A percentile compares a stretch with the other conserved stretches of the same genome.
phyloP scores from a whole-genome alignment of 805 yeast genomes.

The Pichia nakasei region DNA sequence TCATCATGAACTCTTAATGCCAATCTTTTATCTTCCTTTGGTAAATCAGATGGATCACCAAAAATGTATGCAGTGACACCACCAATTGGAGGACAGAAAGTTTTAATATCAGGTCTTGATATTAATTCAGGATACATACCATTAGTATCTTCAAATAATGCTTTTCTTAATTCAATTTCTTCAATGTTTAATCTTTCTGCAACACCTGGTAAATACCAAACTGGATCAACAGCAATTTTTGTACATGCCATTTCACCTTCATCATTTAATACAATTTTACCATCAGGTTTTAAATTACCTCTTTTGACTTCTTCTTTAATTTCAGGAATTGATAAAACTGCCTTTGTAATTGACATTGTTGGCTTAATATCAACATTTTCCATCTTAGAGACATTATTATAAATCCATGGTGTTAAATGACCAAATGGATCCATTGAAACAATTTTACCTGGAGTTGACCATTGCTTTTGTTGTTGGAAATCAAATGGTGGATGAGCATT shows the following conservation, averaged over 20 bases:
- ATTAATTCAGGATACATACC: slow-evolving; percentile 64
- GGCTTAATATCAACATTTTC: slow-evolving; percentile 53
- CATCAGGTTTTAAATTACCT: slow-evolving; percentile 51
- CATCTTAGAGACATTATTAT: slow-evolving; percentile 32
- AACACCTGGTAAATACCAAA: slow-evolving; percentile 63
- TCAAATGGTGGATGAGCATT: slow-evolving; percentile 55
- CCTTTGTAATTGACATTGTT: slow-evolving; percentile 59
- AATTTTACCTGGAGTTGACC: slow-evolving; percentile 49
- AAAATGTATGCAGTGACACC: slow-evolving; percentile 59
- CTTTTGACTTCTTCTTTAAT: slow-evolving; percentile 45
- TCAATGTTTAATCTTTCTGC: slow-evolving; percentile 53
- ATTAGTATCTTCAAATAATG: slow-evolving; percentile 59
- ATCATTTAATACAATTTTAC: slow-evolving; percentile 48
- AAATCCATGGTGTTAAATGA: slow-evolving; percentile 56
- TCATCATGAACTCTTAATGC: slow-evolving; percentile 61
- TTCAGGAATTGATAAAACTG: slow-evolving; percentile 53
- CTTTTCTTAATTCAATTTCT: slow-evolving; percentile 47
- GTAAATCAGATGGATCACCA: slow-evolving; percentile 48
- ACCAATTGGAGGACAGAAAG: slow-evolving; percentile 62
- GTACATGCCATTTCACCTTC: slow-evolving; percentile 56
- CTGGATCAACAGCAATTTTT: slow-evolving; percentile 62
- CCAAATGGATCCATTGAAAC: slow-evolving; percentile 63
- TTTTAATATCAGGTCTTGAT: slow-evolving; percentile 59
- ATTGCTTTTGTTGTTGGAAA: slow-evolving; percentile 45
- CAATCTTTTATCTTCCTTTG: slow-evolving; percentile 41